These are phyloP conservation scores for Mucor piriformis DNA, from an alignment of 371 early-diverging fungal species.

Conservation along the genomic window DNA sequence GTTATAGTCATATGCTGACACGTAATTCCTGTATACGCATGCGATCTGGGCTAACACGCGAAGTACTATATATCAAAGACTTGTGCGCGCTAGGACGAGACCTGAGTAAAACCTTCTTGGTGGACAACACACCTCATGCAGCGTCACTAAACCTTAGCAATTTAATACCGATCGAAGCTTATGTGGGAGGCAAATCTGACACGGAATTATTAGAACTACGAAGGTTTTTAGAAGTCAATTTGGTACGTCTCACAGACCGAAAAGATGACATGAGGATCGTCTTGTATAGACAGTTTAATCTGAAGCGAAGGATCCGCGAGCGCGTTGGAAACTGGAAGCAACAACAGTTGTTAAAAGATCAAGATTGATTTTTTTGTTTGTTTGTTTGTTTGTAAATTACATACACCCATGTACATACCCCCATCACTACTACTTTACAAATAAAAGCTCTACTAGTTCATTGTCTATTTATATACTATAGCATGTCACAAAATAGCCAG, in stretches of 20 bases:
- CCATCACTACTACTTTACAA: no score
- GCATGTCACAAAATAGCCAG: no score
- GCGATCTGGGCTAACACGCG: constrained; percentile 34
- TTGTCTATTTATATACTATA: no score
- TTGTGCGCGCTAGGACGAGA: constrained; percentile 51
- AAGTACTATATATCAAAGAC: constrained; percentile 46
- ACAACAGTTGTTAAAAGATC: constrained; percentile 13
- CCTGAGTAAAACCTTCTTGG: constrained; percentile 43
- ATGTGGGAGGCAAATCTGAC: constrained; percentile 40
- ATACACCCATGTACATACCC: background rate
- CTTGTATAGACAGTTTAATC: constrained; percentile 46
- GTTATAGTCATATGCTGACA: constrained; percentile 42
- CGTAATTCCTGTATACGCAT: constrained; percentile 46
- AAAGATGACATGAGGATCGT: constrained; percentile 46
- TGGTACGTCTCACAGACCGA: constrained; percentile 36
- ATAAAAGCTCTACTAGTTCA: no score
- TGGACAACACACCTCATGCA: constrained; percentile 53
- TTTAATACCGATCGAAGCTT: constrained; percentile 51
- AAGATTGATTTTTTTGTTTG: background rate
- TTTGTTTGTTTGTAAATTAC: background rate
- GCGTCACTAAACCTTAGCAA: constrained; percentile 53
- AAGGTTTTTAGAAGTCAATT: constrained; percentile 39
- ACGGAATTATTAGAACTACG: constrained; percentile 38
- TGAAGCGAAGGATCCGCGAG: constrained; percentile 44
- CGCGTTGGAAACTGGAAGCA: constrained; percentile 43